These are phyloP conservation scores for Chlorencoelia australis DNA, from an alignment of 2,329 filamentous ascomycete species.

Conservation along the genomic window DNA sequence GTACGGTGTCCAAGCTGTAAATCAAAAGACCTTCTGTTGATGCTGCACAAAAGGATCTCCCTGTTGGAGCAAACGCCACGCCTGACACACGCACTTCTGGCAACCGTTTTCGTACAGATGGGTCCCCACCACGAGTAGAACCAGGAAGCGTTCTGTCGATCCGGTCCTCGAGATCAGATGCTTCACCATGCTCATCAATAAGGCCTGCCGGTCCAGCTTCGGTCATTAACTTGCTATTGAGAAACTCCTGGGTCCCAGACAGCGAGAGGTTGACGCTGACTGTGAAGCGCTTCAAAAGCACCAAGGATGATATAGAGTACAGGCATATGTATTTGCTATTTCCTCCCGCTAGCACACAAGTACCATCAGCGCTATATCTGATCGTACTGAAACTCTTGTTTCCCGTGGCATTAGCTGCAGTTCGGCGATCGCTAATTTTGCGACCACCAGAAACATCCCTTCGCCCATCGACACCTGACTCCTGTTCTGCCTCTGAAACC, in stretches of 20 bases:
- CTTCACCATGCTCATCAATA: constrained; percentile 82
- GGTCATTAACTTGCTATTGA: constrained; percentile 85
- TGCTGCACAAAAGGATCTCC: constrained; percentile 84
- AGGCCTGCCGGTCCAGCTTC: constrained; percentile 78
- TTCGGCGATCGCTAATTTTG: constrained; percentile 76
- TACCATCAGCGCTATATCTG: constrained; percentile 84
- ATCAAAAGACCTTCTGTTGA: constrained; percentile 90
- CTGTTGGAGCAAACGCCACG: constrained; percentile 80
- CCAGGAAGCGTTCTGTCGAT: constrained; percentile 74
- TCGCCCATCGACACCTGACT: constrained; percentile 77
- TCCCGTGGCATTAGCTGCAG: constrained; percentile 80
- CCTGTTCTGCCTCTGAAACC: constrained; percentile 75
- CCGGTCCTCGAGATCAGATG: constrained; percentile 79
- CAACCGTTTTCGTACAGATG: constrained; percentile 62
- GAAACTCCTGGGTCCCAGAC: constrained; percentile 91
- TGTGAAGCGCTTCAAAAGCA: constrained; percentile 87
- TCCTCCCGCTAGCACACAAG: constrained; percentile 78
- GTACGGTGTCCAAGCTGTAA: constrained; percentile 76
- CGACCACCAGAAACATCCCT: constrained; percentile 89
- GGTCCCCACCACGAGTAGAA: constrained; percentile 73
- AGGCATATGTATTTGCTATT: constrained; percentile 99
- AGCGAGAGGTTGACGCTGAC: constrained; percentile 93
- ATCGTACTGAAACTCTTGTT: constrained; percentile 87
- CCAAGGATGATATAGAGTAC: constrained; percentile 89
- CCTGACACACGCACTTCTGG: constrained; percentile 79